Evolutionary conservation across 2,329 filamentous ascomycete species (phyloP).

Genomic region (Colletotrichum somersetense): DNA sequence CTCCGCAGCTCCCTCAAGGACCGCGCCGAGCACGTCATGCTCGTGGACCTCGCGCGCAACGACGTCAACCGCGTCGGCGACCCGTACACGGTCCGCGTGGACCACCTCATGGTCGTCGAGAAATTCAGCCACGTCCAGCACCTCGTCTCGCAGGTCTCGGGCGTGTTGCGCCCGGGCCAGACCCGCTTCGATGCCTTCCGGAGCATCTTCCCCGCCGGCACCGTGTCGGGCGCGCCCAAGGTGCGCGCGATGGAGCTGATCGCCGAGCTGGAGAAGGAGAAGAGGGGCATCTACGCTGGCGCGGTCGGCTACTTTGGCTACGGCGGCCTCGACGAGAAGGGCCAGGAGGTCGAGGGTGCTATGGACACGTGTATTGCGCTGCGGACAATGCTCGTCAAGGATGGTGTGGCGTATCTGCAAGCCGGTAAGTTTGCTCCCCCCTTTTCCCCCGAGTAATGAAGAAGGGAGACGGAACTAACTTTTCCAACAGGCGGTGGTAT

Average conservation of each 20-base stretch:
- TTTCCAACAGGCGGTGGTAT: slow-evolving; percentile 78
- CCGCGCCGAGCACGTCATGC: slow-evolving; percentile 95
- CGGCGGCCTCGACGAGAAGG: slow-evolving; percentile 74
- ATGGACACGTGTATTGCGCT: slow-evolving; percentile 90
- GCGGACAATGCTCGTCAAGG: slow-evolving; percentile 94
- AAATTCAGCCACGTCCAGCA: slow-evolving; percentile 98
- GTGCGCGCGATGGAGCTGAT: slow-evolving; percentile 98
- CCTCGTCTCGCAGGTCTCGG: slow-evolving; percentile 94
- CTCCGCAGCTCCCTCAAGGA: slow-evolving; percentile 88
- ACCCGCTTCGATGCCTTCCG: slow-evolving; percentile 96
- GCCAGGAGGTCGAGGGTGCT: slow-evolving; percentile 77
- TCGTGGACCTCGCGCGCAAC: slow-evolving; percentile 95
- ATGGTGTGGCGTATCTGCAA: slow-evolving; percentile 91
- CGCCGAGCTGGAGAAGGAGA: slow-evolving; percentile 92
- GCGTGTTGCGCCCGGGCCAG: slow-evolving; percentile 84
- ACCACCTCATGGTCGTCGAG: slow-evolving; percentile 93
- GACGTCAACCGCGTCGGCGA: slow-evolving; percentile 97
- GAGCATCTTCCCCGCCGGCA: slow-evolving; percentile 96
- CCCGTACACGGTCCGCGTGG: slow-evolving; percentile 88
- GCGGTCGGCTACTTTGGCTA: slow-evolving; percentile 98
- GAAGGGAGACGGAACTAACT: slow-evolving; percentile 8
- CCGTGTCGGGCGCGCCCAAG: slow-evolving; percentile 95
- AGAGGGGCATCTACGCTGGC: slow-evolving; percentile 94
- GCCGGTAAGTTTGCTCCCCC: slow-evolving; percentile 62
- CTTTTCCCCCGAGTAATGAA: background rate